A percentile compares a stretch with the other conserved stretches of the same genome.
Conservation (phyloP, 2,329 filamentous ascomycete species). For the Penicillium olsonii region DNA sequence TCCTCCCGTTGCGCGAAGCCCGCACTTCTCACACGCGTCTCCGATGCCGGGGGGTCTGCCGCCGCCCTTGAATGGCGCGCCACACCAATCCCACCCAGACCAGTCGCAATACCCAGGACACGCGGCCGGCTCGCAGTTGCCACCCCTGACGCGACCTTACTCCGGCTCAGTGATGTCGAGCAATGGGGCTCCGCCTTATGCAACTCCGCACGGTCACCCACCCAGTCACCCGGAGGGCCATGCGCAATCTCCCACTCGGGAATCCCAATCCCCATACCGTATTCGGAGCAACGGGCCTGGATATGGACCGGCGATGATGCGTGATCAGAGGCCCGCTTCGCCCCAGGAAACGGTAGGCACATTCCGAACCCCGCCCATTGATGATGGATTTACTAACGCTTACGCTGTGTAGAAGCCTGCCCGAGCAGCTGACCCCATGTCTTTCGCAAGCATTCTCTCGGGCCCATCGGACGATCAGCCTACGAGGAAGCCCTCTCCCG, state of each 20-base stretch:
- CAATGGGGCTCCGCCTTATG: slow-evolving; percentile 41
- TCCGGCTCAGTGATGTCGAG: slow-evolving; percentile 36
- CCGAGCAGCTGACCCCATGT: slow-evolving; percentile 84
- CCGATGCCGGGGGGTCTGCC: slow-evolving; percentile 43
- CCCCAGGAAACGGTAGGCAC: slow-evolving; percentile 44
- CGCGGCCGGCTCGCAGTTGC: slow-evolving; percentile 33
- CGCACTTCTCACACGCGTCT: slow-evolving; percentile 43
- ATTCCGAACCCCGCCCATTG: neutral
- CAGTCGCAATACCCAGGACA: slow-evolving; percentile 39
- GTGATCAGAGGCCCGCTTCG: slow-evolving; percentile 35
- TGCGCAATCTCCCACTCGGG: slow-evolving; percentile 45
- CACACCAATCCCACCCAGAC: slow-evolving; percentile 33
- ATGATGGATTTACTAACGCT: slow-evolving; percentile 19
- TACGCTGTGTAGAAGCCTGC: slow-evolving; percentile 61
- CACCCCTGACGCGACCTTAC: slow-evolving; percentile 39
- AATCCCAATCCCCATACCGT: slow-evolving; percentile 38
- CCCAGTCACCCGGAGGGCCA: slow-evolving; percentile 37
- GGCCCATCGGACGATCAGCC: slow-evolving; percentile 66
- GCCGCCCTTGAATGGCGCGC: slow-evolving; percentile 41
- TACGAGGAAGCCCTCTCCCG: slow-evolving; percentile 53
- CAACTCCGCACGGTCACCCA: slow-evolving; percentile 45
- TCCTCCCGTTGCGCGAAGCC: slow-evolving; percentile 41
- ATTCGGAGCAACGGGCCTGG: slow-evolving; percentile 32
- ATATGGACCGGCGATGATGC: slow-evolving; percentile 35
- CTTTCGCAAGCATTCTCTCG: slow-evolving; percentile 91